Percentiles rank a stretch among this genome's conserved stretches.
phyloP scores from a whole-genome alignment of 768 basidiomycete genomes.

The Tylopilus cervinicoccineus region DNA sequence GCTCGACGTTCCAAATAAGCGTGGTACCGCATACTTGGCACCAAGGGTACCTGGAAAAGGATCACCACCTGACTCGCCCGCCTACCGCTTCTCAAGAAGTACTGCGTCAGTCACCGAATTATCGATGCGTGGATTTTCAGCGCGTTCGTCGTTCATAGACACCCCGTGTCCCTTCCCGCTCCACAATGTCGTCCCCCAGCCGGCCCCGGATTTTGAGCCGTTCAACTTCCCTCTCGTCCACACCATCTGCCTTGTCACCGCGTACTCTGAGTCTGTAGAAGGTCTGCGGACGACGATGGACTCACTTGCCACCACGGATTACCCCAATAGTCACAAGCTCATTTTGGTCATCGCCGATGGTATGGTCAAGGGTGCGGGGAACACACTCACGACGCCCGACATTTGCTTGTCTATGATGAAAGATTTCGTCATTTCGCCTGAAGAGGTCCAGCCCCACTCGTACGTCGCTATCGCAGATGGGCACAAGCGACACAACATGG shows the following conservation, averaged over 20 bases:
- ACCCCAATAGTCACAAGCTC: conserved; percentile 95
- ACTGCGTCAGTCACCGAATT: conserved; percentile 68
- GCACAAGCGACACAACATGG: conserved; percentile 99
- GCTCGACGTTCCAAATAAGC: conserved; percentile 62
- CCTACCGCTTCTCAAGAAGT: conserved; percentile 72
- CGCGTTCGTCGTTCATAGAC: conserved; percentile 55
- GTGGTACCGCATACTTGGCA: conserved; percentile 49
- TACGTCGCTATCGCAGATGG: conserved; percentile 99
- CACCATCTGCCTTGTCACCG: conserved; percentile 94
- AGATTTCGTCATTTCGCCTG: conserved; percentile 74
- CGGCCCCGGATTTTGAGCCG: conserved; percentile 86
- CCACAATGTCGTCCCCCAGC: conserved; percentile 86
- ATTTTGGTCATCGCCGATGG: conserved; percentile 96
- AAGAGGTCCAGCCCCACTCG: conserved; percentile 89
- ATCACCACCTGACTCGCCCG: conserved; percentile 69
- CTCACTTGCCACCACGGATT: conserved; percentile 96
- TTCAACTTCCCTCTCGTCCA: conserved; percentile 95
- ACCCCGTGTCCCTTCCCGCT: conserved; percentile 92
- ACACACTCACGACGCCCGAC: conserved; percentile 85
- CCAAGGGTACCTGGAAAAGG: conserved; percentile 41
- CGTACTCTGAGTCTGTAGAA: conserved; percentile 95
- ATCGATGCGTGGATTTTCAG: conserved; percentile 24
- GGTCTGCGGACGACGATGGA: conserved; percentile 97
- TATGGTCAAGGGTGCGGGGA: conserved; percentile 96
- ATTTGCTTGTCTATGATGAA: conserved; percentile 97